Evolutionary conservation across 176 grass and related monocot genomes (phyloP).

Genomic region (Pontederia paniculata): DNA sequence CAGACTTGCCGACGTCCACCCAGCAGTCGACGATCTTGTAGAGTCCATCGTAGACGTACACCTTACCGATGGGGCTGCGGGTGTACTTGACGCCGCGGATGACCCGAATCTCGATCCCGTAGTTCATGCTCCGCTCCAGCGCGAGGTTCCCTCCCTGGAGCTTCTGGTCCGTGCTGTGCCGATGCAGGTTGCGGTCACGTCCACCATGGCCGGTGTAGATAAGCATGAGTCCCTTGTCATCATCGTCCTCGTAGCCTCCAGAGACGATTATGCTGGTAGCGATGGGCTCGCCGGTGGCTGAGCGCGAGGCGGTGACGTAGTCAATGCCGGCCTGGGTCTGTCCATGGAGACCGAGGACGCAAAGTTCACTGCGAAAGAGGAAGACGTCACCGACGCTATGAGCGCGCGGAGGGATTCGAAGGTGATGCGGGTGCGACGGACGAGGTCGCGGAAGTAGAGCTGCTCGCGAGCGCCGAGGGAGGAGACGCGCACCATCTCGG

Average conservation of each 20-base stretch:
- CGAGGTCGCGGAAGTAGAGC: conserved; percentile 82
- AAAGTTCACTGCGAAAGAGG: conserved; percentile 87
- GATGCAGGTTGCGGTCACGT: conserved; percentile 55
- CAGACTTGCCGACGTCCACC: conserved; percentile 74
- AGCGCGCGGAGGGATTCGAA: conserved; percentile 67
- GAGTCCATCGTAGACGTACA: conserved; percentile 93
- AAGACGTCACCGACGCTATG: conserved; percentile 66
- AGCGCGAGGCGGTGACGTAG: conserved; percentile 40
- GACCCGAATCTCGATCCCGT: conserved; percentile 90
- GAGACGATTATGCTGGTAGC: conserved; percentile 93
- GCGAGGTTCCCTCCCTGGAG: conserved; percentile 84
- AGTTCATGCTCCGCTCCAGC: conserved; percentile 85
- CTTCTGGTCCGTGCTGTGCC: conserved; percentile 70
- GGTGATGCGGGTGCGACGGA: conserved; percentile 85
- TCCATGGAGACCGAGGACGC: conserved; percentile 84
- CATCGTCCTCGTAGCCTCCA: conserved; percentile 94
- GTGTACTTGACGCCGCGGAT: conserved; percentile 60
- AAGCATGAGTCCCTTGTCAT: conserved; percentile 68
- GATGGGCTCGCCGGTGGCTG: conserved; percentile 69
- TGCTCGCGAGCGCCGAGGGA: conserved; percentile 54
- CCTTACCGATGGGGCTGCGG: conserved; percentile 36
- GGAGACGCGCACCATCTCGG: conserved; percentile 88
- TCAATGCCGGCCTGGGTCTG: conserved; percentile 93
- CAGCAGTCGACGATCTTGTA: conserved; percentile 87
- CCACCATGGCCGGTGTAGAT: conserved; percentile 95